These are phyloP conservation scores for Zygosaccharomyces pseudobailii DNA, from an alignment of 1,139 yeast species.

Conservation along the genomic window DNA sequence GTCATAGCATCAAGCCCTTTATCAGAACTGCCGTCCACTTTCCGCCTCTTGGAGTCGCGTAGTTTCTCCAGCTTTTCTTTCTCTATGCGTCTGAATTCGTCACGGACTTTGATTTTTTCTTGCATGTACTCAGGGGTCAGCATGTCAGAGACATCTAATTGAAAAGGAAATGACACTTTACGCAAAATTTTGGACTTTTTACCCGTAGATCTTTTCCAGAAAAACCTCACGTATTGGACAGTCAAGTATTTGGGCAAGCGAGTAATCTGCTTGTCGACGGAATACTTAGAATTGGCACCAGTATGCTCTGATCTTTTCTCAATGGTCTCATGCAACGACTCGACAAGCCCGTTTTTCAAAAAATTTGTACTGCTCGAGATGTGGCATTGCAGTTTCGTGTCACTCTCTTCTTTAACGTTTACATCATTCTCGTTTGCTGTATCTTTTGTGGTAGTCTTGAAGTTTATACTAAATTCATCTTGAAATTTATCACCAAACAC, in stretches of 20 bases:
- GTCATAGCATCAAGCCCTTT: conserved; percentile 29
- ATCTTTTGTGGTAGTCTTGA: conserved; percentile 55
- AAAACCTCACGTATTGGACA: conserved; percentile 89
- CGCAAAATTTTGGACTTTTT: conserved; percentile 91
- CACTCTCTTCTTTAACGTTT: conserved; percentile 49
- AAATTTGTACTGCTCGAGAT: conserved; percentile 82
- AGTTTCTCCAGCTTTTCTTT: conserved; percentile 69
- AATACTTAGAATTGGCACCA: conserved; percentile 65
- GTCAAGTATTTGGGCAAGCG: conserved; percentile 84
- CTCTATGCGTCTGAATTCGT: conserved; percentile 69
- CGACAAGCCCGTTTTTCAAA: conserved; percentile 76
- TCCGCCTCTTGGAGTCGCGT: conserved; percentile 71
- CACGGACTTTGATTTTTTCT: conserved; percentile 68
- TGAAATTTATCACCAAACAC: conserved; percentile 45
- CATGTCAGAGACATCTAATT: conserved; percentile 80
- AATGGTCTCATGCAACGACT: conserved; percentile 68
- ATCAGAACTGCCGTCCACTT: conserved; percentile 36
- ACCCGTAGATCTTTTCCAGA: conserved; percentile 89
- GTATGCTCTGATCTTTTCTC: conserved; percentile 73
- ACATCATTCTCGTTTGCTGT: conserved; percentile 55
- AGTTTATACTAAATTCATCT: conserved; percentile 61
- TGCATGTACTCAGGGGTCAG: conserved; percentile 69
- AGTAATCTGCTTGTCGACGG: conserved; percentile 62
- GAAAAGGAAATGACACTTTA: conserved; percentile 92
- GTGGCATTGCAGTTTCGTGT: conserved; percentile 79